Percentiles rank a stretch among this genome's conserved stretches.
Evolutionary conservation across 108 stramenopile genomes (phyloP).

Genomic region (Nitzschia sp.): DNA sequence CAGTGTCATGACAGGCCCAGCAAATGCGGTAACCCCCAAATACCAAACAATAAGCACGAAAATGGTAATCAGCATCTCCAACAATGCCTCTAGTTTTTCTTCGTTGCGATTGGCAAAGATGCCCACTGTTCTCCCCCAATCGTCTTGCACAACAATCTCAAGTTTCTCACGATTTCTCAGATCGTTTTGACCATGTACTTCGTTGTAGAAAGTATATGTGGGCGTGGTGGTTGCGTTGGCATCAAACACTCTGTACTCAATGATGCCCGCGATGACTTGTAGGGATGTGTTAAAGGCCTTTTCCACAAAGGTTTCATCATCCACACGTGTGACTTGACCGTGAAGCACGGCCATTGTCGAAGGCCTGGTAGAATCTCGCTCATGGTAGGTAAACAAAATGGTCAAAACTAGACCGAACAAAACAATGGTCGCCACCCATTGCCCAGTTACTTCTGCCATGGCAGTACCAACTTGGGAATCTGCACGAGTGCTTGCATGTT

Average conservation of each 20-base stretch:
- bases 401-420: conserved; percentile 51
- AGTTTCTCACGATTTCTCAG: conserved; percentile 62
- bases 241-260: conserved; percentile 25
- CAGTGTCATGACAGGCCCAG: conserved; percentile 67
- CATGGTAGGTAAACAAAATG: conserved; percentile 44
- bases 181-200: conserved; percentile 13
- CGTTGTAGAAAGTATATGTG: conserved; percentile 6
- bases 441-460: conserved; percentile 74
- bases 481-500: not conserved
- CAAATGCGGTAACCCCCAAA: conserved; percentile 72
- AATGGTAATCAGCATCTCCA: conserved; percentile 51
- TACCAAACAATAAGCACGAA: conserved; percentile 72
- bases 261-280: conserved; percentile 51
- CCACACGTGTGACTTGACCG: conserved; percentile 32
- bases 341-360: conserved; percentile 48
- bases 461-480: conserved; percentile 58
- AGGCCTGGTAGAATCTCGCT: conserved; percentile 29
- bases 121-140: conserved; percentile 40
- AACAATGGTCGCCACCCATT: conserved; percentile 56
- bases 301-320: conserved; percentile 27
- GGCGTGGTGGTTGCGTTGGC: conserved; percentile 19
- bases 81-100: conserved; percentile 26
- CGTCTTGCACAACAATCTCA: conserved; percentile 37
- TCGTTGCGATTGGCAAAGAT: conserved; percentile 40
- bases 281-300: conserved; percentile 58